phyloP scores from a whole-genome alignment of 345 rosid species.

The Ceriops decandra region DNA sequence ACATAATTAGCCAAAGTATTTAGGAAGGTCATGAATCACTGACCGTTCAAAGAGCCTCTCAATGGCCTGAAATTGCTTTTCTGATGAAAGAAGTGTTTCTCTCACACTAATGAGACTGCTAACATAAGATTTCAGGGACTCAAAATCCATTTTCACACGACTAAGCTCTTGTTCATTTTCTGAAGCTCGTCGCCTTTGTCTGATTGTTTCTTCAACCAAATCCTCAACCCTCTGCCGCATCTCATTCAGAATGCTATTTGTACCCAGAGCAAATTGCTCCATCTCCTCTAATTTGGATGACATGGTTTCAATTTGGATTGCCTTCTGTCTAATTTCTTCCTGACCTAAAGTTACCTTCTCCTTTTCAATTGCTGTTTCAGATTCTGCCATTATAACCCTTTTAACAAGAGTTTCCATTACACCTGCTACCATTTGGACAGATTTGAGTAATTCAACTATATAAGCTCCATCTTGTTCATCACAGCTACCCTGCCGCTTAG shows the following conservation, averaged over 20 bases:
- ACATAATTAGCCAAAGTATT: neutral
- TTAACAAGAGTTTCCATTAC: constrained; percentile 72
- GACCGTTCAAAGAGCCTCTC: constrained; percentile 82
- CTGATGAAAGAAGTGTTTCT: constrained; percentile 78
- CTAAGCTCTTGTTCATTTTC: constrained; percentile 89
- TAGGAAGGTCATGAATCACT: constrained; percentile 25
- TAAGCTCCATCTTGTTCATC: constrained; percentile 54
- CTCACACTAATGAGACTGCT: constrained; percentile 65
- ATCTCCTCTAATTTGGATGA: constrained; percentile 67
- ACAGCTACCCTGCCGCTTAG: constrained; percentile 37
- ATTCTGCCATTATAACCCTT: constrained; percentile 72
- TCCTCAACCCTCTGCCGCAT: constrained; percentile 72
- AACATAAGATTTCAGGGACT: constrained; percentile 72
- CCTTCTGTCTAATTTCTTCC: constrained; percentile 68
- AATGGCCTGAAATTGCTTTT: constrained; percentile 69
- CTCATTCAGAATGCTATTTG: constrained; percentile 57
- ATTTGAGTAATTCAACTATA: constrained; percentile 53
- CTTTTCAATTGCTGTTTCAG: constrained; percentile 67
- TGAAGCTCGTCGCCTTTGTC: constrained; percentile 62
- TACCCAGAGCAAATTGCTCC: constrained; percentile 62
- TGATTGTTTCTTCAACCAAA: constrained; percentile 80
- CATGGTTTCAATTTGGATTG: constrained; percentile 65
- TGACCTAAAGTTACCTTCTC: constrained; percentile 59
- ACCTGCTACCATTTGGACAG: constrained; percentile 62
- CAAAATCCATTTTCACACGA: constrained; percentile 82